A percentile compares a stretch with the other conserved stretches of the same genome.
Evolutionary conservation across 83 land plant genomes (phyloP).

Genomic region (Picea abies): DNA sequence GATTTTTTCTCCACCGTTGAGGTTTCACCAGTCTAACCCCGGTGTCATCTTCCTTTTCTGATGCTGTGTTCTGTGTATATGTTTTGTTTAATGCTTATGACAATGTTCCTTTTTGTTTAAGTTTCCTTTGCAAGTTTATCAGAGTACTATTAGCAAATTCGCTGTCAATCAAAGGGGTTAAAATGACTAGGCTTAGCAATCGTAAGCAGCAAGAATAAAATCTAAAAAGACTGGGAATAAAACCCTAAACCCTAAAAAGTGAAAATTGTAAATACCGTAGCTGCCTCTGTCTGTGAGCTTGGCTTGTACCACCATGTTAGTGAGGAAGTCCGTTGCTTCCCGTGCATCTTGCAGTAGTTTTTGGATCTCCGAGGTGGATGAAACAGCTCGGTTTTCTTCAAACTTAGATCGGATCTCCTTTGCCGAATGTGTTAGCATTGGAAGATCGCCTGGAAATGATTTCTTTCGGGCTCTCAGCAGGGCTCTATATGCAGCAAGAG

Average conservation of each 20-base stretch:
- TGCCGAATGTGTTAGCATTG: constrained; percentile 24
- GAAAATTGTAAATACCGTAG: constrained; percentile 29
- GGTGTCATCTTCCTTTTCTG: no score
- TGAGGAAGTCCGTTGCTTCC: constrained; percentile 53
- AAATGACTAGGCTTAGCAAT: not conserved
- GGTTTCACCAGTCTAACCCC: no score
- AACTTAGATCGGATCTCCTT: constrained; percentile 44
- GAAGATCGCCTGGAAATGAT: not conserved
- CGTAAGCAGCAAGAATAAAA: not conserved
- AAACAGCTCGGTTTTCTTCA: constrained; percentile 52
- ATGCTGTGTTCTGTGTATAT: no score
- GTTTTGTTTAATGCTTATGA: no score
- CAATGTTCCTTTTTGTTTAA: no score
- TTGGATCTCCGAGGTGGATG: constrained; percentile 36
- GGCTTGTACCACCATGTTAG: constrained; percentile 74
- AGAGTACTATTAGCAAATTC: no score
- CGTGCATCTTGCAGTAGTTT: constrained; percentile 46
- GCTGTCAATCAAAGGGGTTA: no score
- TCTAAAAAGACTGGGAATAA: not conserved
- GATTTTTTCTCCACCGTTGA: no score
- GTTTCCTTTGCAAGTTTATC: no score
- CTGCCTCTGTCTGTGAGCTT: constrained; percentile 43
- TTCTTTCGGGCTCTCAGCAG: not conserved
- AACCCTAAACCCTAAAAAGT: not conserved
- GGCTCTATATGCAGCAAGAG: not conserved